Percentiles rank a stretch among this genome's conserved stretches.
phyloP scores from a whole-genome alignment of 768 basidiomycete species.

The Panus rudis region DNA sequence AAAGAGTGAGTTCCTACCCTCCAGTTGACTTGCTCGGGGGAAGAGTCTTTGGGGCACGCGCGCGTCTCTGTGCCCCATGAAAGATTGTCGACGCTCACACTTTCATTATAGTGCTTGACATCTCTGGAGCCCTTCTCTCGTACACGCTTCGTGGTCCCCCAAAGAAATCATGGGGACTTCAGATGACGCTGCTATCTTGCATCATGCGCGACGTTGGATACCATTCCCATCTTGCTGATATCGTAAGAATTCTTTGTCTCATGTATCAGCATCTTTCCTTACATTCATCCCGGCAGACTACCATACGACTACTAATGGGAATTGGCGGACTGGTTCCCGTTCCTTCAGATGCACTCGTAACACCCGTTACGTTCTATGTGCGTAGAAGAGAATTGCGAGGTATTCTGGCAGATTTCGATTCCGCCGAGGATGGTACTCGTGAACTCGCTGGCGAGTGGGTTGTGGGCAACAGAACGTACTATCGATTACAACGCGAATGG shows the following conservation, averaged over 20 bases:
- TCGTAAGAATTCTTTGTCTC: constrained; percentile 40
- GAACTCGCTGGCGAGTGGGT: constrained; percentile 96
- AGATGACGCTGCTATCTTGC: constrained; percentile 85
- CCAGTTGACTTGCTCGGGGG: no score
- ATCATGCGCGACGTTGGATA: constrained; percentile 79
- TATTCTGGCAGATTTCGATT: constrained; percentile 71
- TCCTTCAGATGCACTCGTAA: constrained; percentile 88
- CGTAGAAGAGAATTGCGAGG: constrained; percentile 67
- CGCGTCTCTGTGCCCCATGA: no score
- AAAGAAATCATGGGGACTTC: constrained; percentile 87
- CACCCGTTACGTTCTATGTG: constrained; percentile 88
- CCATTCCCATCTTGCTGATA: constrained; percentile 78
- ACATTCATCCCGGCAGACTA: constrained; percentile 24
- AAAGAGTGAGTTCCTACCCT: constrained; percentile 54
- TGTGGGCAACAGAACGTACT: constrained; percentile 90
- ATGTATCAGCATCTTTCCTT: neutral
- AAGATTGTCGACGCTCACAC: neutral
- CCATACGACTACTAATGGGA: constrained; percentile 60
- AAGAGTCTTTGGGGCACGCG: no score
- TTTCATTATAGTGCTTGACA: constrained; percentile 5
- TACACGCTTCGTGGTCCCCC: constrained; percentile 85
- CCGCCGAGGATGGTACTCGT: constrained; percentile 64
- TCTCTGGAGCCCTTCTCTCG: constrained; percentile 63
- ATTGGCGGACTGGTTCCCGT: constrained; percentile 78
- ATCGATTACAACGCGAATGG: constrained; percentile 77